Evolutionary conservation across 177 flowering plant genomes (phyloP).

Genomic region (Vitis hybrid): DNA sequence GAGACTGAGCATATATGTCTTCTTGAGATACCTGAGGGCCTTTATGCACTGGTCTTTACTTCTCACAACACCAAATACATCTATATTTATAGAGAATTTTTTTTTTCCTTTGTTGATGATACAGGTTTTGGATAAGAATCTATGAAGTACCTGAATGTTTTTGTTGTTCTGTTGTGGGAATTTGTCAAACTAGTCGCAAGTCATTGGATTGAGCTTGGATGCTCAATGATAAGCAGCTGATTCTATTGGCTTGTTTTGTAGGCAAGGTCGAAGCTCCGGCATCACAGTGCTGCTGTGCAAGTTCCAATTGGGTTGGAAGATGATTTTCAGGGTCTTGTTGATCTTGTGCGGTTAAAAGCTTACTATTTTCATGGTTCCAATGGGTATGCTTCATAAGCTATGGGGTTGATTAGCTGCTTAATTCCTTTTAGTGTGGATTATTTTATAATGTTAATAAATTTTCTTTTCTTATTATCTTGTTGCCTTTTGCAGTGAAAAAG

Average conservation of each 20-base stretch:
- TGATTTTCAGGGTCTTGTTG: constrained; percentile 88
- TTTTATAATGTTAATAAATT: background rate
- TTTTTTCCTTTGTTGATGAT: too few relatives aligned
- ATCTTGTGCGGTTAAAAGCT: constrained; percentile 86
- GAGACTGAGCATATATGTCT: background rate
- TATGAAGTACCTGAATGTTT: too few relatives aligned
- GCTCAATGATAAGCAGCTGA: background rate
- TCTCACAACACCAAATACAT: background rate
- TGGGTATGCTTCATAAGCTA: constrained; percentile 59
- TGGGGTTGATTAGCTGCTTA: background rate
- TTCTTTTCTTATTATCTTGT: constrained; percentile 3
- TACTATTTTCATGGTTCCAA: constrained; percentile 82
- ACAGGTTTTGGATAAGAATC: too few relatives aligned
- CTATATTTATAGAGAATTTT: background rate
- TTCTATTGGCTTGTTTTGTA: constrained; percentile 19
- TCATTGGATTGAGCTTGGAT: constrained; percentile 2
- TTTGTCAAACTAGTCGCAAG: too few relatives aligned
- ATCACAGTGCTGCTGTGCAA: constrained; percentile 98
- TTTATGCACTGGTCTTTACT: background rate
- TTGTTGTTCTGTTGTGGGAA: too few relatives aligned
- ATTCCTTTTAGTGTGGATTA: background rate
- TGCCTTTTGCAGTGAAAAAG: constrained; percentile 62
- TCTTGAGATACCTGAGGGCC: background rate
- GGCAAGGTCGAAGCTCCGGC: constrained; percentile 95
- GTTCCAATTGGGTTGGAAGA: constrained; percentile 98